A percentile compares a stretch with the other conserved stretches of the same genome.
These are phyloP conservation scores for Umbelopsis isabellina DNA, from an alignment of 192 early-diverging fungal species.

Conservation along the genomic window DNA sequence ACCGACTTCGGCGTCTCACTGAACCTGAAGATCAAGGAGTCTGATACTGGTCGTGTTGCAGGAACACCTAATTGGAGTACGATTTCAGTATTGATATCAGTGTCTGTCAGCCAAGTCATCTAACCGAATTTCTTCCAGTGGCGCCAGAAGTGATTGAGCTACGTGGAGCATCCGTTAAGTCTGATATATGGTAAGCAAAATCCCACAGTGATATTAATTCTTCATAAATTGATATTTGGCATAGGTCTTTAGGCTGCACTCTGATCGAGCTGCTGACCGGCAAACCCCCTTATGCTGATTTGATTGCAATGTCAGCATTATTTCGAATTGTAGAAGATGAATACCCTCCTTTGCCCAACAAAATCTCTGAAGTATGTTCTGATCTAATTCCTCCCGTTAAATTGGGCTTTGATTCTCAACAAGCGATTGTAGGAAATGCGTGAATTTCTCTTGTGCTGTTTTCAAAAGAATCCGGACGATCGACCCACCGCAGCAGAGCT, in stretches of 20 bases:
- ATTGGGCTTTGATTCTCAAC: not conserved
- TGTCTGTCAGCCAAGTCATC: not conserved
- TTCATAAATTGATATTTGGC: slow-evolving; percentile 17
- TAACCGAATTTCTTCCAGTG: slow-evolving; percentile 42
- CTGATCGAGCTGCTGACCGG: slow-evolving; percentile 92
- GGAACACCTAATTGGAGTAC: slow-evolving; percentile 86
- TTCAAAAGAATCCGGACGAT: slow-evolving; percentile 76
- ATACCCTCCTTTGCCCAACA: slow-evolving; percentile 82
- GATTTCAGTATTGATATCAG: slow-evolving; percentile 22
- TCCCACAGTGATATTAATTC: not conserved
- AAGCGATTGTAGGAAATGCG: slow-evolving; percentile 55
- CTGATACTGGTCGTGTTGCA: slow-evolving; percentile 68
- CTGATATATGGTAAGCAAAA: slow-evolving; percentile 85
- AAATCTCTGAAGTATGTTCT: slow-evolving; percentile 63
- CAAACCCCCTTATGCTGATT: slow-evolving; percentile 85
- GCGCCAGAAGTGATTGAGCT: slow-evolving; percentile 93
- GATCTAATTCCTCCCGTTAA: not conserved
- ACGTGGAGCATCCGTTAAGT: slow-evolving; percentile 82
- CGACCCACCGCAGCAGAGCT: slow-evolving; percentile 77
- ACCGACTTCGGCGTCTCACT: slow-evolving; percentile 96
- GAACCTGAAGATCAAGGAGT: slow-evolving; percentile 75
- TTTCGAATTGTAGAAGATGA: slow-evolving; percentile 96
- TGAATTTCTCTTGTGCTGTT: slow-evolving; percentile 85
- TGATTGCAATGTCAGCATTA: slow-evolving; percentile 88
- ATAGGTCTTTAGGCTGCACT: slow-evolving; percentile 88